phyloP scores from a whole-genome alignment of 257 asterid genomes.

The Capsicum chinense region DNA sequence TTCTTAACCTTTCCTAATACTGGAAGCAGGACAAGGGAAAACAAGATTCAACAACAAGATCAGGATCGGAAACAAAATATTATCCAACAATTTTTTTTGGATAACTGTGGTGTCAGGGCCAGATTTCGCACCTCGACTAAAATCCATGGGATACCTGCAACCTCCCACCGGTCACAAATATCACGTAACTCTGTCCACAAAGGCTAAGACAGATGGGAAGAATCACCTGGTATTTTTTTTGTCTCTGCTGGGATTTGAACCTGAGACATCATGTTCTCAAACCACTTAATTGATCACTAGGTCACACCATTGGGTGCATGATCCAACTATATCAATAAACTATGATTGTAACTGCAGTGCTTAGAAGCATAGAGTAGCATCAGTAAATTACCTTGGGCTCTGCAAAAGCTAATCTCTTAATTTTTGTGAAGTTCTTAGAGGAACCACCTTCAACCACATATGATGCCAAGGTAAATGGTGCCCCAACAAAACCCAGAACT shows the following conservation, averaged over 20 bases:
- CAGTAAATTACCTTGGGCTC: constrained; percentile 74
- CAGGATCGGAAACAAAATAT: not conserved
- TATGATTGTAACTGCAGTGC: not conserved
- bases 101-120: too few relatives aligned
- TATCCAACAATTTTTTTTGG: not conserved
- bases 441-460: constrained; percentile 98
- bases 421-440: constrained; percentile 91
- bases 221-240: too few relatives aligned
- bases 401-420: constrained; percentile 87
- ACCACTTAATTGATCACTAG: too few relatives aligned
- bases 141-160: too few relatives aligned
- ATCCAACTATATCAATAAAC: not conserved
- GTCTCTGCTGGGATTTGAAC: too few relatives aligned
- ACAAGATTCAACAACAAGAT: constrained; percentile 5
- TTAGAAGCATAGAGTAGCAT: not conserved
- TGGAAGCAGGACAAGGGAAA: constrained; percentile 9
- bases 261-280: too few relatives aligned
- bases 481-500: constrained; percentile 97
- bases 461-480: constrained; percentile 96
- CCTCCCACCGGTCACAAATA: too few relatives aligned
- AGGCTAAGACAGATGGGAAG: too few relatives aligned
- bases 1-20: not conserved
- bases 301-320: too few relatives aligned
- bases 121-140: too few relatives aligned
- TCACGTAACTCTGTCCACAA: too few relatives aligned